Evolutionary conservation across 306 rosid genomes (phyloP), one percentile per base, ranked within the genome.

Genomic region (Oemleria cerasiformis): DNA sequence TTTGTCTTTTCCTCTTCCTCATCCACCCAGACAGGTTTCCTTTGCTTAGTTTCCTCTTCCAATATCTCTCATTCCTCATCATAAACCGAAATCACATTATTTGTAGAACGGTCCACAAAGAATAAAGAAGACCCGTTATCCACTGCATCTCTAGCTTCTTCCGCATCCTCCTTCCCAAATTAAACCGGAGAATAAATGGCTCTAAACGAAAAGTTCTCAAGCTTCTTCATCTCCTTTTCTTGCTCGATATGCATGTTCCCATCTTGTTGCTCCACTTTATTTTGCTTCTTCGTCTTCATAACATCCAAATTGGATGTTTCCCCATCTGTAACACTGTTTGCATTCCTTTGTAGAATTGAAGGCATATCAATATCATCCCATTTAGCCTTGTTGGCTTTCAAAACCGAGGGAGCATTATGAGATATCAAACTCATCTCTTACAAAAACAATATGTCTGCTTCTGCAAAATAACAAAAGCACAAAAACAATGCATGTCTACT

Each of bases 401-500:
- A 76, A 58, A 73, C 72, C 9, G 80, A 44, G 20, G 16, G 61
- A 54, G 82, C 71, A 70, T 82, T 88, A 78, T 90, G 95, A 7
- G 96, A 93, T 84, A 93, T 79, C 54, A 93, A 82, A 87, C 92
- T 89, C 97, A 93, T 92, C 49, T 82, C 77, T 68, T n/a, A n/a
- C n/a, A n/a, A n/a, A n/a, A n/a, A n/a, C n/a, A n/a, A n/a, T n/a
- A n/a, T n/a, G n/a, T n/a, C n/a, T n/a, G n/a, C n/a, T n/a, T n/a
- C n/a, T n/a, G n/a, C n/a, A n/a, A n/a, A n/a, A n/a, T n/a, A n/a
- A n/a, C n/a, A n/a, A n/a, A n/a, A n/a, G n/a, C 14, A 56, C 75
- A 74, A 65, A 10, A 56, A 66, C 53, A 86, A 58, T 30, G 38
- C 16, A 75, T 21, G 50, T 15, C 67, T 74, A 45, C 43, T 73